Conservation (phyloP, 2,329 filamentous ascomycete species). For the Chrysoporthe deuterocubensis region DNA sequence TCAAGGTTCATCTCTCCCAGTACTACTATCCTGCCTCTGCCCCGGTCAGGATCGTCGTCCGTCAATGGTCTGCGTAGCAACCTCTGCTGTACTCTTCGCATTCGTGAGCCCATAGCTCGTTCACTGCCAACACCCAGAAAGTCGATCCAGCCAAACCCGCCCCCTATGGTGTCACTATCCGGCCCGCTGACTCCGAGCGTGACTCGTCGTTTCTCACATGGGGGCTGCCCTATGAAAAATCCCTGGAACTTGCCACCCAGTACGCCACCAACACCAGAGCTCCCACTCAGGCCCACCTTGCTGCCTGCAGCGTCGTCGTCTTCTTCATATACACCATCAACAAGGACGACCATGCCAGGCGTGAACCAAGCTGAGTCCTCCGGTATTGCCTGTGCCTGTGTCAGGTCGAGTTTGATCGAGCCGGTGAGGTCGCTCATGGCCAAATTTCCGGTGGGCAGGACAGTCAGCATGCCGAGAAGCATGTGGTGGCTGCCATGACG, state of each 20-base stretch:
- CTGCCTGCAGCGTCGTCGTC: constrained; percentile 68
- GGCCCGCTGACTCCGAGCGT: constrained; percentile 73
- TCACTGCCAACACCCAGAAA: constrained; percentile 92
- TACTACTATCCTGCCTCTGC: constrained; percentile 67
- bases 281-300: constrained; percentile 66
- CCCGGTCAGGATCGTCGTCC: constrained; percentile 38
- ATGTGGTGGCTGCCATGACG: constrained; percentile 84
- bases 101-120: constrained; percentile 77
- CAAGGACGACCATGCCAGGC: constrained; percentile 92
- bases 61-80: constrained; percentile 55
- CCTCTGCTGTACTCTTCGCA: constrained; percentile 78
- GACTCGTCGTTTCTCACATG: constrained; percentile 80
- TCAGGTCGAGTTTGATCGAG: constrained; percentile 82
- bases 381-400: constrained; percentile 79
- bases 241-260: constrained; percentile 92
- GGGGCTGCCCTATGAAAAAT: constrained; percentile 89
- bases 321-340: constrained; percentile 96
- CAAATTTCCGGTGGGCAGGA: constrained; percentile 80
- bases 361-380: constrained; percentile 89
- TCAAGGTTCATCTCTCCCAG: constrained; percentile 88
- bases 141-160: constrained; percentile 95
- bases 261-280: constrained; percentile 82
- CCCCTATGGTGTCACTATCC: constrained; percentile 68
- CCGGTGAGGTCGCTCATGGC: constrained; percentile 87
- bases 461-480: constrained; percentile 79